A percentile compares a stretch with the other conserved stretches of the same genome.
These are phyloP conservation scores for Fonsecaea nubica DNA, from an alignment of 2,329 filamentous ascomycete species.

Conservation along the genomic window DNA sequence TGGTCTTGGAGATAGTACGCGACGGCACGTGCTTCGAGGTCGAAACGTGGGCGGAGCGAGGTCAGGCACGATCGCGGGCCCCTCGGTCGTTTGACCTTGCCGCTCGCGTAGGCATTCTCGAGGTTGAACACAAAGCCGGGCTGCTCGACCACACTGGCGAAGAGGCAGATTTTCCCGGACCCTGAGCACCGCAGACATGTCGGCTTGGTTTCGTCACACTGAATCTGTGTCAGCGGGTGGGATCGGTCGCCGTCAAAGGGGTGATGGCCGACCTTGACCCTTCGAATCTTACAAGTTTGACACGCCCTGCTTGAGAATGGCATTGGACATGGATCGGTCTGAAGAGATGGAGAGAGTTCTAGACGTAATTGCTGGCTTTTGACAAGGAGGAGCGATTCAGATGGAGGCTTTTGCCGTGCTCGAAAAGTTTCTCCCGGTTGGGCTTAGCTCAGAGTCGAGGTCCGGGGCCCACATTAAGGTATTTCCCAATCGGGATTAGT, in stretches of 20 bases:
- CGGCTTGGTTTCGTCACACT: slow-evolving; percentile 41
- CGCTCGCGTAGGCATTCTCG: slow-evolving; percentile 43
- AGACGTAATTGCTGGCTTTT: neutral
- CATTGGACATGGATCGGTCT: neutral
- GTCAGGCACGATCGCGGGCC: slow-evolving; percentile 41
- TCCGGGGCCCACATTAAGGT: neutral
- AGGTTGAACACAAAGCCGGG: slow-evolving; percentile 36
- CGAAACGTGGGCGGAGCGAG: slow-evolving; percentile 30
- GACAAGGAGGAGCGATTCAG: neutral
- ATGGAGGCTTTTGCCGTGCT: neutral
- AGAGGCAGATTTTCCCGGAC: slow-evolving; percentile 37
- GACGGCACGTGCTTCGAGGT: slow-evolving; percentile 40
- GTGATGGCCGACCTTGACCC: slow-evolving; percentile 37
- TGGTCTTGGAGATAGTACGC: slow-evolving; percentile 40
- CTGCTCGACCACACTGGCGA: slow-evolving; percentile 20
- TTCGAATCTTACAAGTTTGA: slow-evolving; percentile 41
- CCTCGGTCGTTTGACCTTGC: slow-evolving; percentile 42
- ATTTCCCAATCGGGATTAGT: neutral
- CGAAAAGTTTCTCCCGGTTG: neutral
- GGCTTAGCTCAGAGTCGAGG: neutral
- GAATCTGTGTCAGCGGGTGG: slow-evolving; percentile 4
- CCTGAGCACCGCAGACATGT: slow-evolving; percentile 39
- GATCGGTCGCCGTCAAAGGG: neutral
- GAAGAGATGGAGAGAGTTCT: neutral
- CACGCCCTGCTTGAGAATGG: slow-evolving; percentile 36